Evolutionary conservation across 2,329 filamentous ascomycete species (phyloP).

Genomic region (Cladosporium sp.): DNA sequence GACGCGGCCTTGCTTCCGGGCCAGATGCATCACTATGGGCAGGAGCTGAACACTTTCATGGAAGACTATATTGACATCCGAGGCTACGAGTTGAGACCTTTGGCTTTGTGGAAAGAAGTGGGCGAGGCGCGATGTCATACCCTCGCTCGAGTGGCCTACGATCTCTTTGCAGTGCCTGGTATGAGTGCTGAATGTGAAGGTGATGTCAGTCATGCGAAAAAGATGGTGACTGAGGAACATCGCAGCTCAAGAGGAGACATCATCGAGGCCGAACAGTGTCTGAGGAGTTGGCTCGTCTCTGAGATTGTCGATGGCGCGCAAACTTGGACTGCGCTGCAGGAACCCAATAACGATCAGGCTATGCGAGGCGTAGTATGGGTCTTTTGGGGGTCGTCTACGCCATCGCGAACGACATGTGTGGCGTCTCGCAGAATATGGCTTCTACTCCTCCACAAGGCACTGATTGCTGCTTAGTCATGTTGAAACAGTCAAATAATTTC

Average conservation of each 20-base stretch:
- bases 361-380: too few relatives aligned
- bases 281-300: neutral
- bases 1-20: conserved; percentile 2
- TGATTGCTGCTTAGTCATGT: too few relatives aligned
- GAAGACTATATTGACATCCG: conserved; percentile 3
- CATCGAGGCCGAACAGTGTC: neutral
- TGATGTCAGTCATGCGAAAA: conserved; percentile 20
- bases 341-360: too few relatives aligned
- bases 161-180: conserved; percentile 21
- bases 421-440: too few relatives aligned
- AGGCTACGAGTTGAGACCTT: conserved; percentile 8
- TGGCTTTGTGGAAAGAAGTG: conserved; percentile 3
- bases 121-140: conserved; percentile 18
- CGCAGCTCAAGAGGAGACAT: neutral
- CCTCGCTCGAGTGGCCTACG: conserved; percentile 15
- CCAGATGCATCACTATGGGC: neutral
- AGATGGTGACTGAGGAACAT: conserved; percentile 20
- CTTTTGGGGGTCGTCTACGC: too few relatives aligned
- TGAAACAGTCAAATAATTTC: too few relatives aligned
- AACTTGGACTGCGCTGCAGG: too few relatives aligned
- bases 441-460: too few relatives aligned
- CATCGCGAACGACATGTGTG: too few relatives aligned
- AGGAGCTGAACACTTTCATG: conserved; percentile 3
- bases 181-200: conserved; percentile 23
- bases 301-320: neutral